Base-by-base conservation (phyloP, 2,329 filamentous ascomycete genomes). In the Phyllosticta citrichinensis region DNA sequence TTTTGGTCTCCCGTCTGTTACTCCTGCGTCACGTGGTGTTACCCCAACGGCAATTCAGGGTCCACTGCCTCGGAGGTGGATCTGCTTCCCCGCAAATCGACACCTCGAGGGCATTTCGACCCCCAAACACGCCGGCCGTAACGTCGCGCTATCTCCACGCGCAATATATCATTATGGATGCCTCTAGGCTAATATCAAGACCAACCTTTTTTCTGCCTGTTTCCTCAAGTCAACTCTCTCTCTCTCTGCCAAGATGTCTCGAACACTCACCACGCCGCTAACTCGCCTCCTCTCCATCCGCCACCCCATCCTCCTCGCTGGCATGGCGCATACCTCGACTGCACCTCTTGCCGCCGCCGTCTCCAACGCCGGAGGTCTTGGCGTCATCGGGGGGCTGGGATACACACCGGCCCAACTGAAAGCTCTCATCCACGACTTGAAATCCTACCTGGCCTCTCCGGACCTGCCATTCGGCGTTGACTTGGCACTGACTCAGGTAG, bases 261-360 rank as follows among this genome's bases (percentile, higher is more conserved):
- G 10, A 52, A 19, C 33, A 20, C 67, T 75, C 57, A 68, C 73
- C 60, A 75, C 73, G 60, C 71, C 72, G 62, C 71, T 74, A 24
- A 72, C 70, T 56, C 68, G 71, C 67, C 85, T 97, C 57, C 83
- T 97, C 58, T 83, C 85, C 24, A 96, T 97, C 75, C 80, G 87
- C 66, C 91, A 97, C 76, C 93, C 93, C 51, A 87, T 97, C 73
- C 79, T 97, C 66, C 88, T 97, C 20, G 93, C 93, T 35, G 93
- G 93, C 68, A 97, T 97, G 93, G 92, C 93, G 2, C 85, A 88
- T 64, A 89, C 89, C 47, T 73, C 71, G n/a, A 71, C 71, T 40
- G 73, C 70, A 0, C 70, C 69, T n/a, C 71, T 74, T 35, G 72
- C 72, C 8, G 72, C 73, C 11, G 72, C 73, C 30, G 72, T 75